phyloP scores from a whole-genome alignment of 805 yeast genomes.

The Candida incommunis region DNA sequence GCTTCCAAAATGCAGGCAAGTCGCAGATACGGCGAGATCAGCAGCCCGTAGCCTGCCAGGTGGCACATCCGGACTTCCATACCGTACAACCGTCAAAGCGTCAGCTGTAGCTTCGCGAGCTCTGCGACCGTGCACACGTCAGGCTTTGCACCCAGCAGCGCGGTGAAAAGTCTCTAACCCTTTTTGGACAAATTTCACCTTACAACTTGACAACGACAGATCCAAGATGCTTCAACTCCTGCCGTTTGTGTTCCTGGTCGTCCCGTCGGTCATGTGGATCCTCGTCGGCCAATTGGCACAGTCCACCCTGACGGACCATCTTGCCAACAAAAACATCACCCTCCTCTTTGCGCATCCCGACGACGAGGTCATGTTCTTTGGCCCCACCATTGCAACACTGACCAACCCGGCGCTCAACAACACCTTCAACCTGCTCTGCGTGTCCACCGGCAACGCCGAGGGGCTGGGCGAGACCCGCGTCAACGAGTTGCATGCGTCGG shows the following conservation, averaged over 20 bases:
- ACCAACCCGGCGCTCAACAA: conserved; percentile 35
- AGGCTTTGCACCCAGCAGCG: no score
- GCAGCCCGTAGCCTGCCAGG: no score
- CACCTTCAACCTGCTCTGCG: conserved; percentile 45
- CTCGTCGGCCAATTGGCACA: neutral
- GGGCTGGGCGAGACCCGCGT: conserved; percentile 55
- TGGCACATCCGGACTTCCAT: no score
- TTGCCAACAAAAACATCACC: conserved; percentile 14
- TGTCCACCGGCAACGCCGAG: conserved; percentile 65
- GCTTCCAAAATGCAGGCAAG: no score
- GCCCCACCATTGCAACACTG: conserved; percentile 56
- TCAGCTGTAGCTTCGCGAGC: no score
- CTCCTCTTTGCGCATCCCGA: conserved; percentile 90
- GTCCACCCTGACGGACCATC: neutral
- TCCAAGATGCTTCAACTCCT: neutral
- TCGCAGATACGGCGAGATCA: no score
- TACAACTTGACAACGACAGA: no score
- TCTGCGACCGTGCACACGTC: no score
- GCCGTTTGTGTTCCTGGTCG: neutral
- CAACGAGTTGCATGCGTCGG: conserved; percentile 44
- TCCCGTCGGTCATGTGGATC: neutral
- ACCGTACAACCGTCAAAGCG: no score
- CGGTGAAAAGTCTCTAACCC: no score
- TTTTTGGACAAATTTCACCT: no score
- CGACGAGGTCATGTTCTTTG: conserved; percentile 95